A percentile compares a stretch with the other conserved stretches of the same genome.
Conservation (phyloP, 768 basidiomycete genomes). For the Mycena rebaudengoi region DNA sequence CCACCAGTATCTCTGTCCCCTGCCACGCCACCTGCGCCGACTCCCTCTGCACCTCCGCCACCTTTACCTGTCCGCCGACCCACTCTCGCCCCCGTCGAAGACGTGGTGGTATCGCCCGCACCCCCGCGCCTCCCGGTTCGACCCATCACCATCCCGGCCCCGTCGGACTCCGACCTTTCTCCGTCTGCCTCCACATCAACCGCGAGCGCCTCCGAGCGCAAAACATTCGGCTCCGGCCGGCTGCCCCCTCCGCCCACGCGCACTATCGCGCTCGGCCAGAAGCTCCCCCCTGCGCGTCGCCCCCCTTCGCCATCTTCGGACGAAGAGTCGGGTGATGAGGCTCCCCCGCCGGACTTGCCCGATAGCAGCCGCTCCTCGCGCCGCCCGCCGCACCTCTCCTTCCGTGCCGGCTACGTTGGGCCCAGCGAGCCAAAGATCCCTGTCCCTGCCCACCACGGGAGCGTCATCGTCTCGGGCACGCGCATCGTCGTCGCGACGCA, state of each 20-base stretch:
- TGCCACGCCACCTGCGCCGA: too few species aligned
- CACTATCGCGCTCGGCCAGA: slow-evolving; percentile 73
- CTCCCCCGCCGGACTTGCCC: slow-evolving; percentile 60
- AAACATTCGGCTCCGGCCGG: slow-evolving; percentile 46
- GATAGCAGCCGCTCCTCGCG: slow-evolving; percentile 77
- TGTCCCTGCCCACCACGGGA: slow-evolving; percentile 66
- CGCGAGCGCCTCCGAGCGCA: slow-evolving; percentile 43
- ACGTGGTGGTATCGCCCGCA: slow-evolving; percentile 29
- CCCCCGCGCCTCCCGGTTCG: slow-evolving; percentile 41
- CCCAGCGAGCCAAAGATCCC: slow-evolving; percentile 59
- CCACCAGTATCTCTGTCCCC: too few species aligned
- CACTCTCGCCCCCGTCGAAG: slow-evolving; percentile 33
- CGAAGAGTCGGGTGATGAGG: slow-evolving; percentile 69
- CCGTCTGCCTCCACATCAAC: slow-evolving; percentile 31
- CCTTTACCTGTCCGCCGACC: slow-evolving; percentile 56
- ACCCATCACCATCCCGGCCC: slow-evolving; percentile 25
- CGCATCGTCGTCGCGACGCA: slow-evolving; percentile 64
- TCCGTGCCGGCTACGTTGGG: slow-evolving; percentile 43
- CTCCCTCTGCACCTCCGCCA: slow-evolving; percentile 44
- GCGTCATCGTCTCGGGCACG: slow-evolving; percentile 64
- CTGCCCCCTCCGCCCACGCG: slow-evolving; percentile 82
- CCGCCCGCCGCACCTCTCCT: slow-evolving; percentile 51
- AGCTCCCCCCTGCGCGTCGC: slow-evolving; percentile 69
- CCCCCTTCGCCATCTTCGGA: slow-evolving; percentile 53
- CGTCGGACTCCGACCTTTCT: slow-evolving; percentile 21